Evolutionary conservation across 2,329 filamentous ascomycete genomes (phyloP).

Genomic region (Exophiala oligosperma): DNA sequence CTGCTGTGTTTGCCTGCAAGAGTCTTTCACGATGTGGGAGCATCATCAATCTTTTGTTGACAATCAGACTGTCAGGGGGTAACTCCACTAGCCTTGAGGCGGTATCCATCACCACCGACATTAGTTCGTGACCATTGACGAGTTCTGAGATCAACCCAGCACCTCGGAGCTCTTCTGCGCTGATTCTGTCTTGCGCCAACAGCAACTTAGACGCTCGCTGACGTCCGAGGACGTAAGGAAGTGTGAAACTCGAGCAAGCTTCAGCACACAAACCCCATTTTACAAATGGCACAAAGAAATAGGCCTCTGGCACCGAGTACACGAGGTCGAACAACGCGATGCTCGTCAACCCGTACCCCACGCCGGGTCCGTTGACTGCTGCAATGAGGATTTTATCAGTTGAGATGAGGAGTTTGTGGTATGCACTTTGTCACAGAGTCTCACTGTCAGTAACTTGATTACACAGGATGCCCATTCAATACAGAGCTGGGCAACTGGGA

Average conservation of each 20-base stretch:
- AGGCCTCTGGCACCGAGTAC: slow-evolving; percentile 77
- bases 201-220: slow-evolving; percentile 19
- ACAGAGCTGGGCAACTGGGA: no score
- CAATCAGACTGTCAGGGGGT: slow-evolving; percentile 5
- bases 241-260: slow-evolving; percentile 65
- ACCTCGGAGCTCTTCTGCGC: slow-evolving; percentile 9
- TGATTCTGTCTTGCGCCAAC: slow-evolving; percentile 15
- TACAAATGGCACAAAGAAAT: slow-evolving; percentile 85
- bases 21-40: slow-evolving; percentile 8
- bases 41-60: slow-evolving; percentile 19
- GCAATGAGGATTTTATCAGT: slow-evolving; percentile 91
- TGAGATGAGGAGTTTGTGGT: slow-evolving; percentile 41
- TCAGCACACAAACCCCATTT: slow-evolving; percentile 87
- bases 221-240: slow-evolving; percentile 15
- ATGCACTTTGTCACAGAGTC: neutral
- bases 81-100: slow-evolving; percentile 14
- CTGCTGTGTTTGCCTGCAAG: slow-evolving; percentile 13
- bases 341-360: slow-evolving; percentile 83
- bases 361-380: slow-evolving; percentile 85
- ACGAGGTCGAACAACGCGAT: slow-evolving; percentile 85
- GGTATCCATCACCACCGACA: slow-evolving; percentile 11
- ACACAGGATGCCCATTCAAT: no score
- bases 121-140: slow-evolving; percentile 8
- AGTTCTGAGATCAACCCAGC: slow-evolving; percentile 19
- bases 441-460: neutral